Evolutionary conservation across 176 grass and related monocot species (phyloP), one percentile per base, ranked within the genome.

Genomic region (Eragrostis nindensis): DNA sequence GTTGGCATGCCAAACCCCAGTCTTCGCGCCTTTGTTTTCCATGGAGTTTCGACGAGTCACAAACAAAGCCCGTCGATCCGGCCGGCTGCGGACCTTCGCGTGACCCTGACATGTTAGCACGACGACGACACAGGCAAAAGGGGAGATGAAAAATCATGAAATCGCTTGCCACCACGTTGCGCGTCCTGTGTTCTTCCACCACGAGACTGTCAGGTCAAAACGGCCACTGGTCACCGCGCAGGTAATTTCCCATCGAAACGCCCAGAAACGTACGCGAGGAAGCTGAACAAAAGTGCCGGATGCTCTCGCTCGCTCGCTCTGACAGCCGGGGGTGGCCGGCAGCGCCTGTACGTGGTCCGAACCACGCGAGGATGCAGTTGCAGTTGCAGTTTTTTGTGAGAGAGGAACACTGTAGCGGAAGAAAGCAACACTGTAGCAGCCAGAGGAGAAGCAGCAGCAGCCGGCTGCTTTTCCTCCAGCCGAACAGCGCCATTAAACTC

Each of bases 311-410:
- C n/a, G n/a, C n/a, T n/a, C n/a, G n/a, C 41, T 72, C 45, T 75
- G 62, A 75, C 78, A 60, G 55, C 45, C 30, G 66, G 25, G 13
- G 44, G 29, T 52, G 72, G 21, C 36, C 75, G 61, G 69, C 84
- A 66, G 41, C 17, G 60, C 57, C 66, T 49, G 60, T 13, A 13
- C 57, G 24, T 61, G 22, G 60, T 29, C 59, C 25, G 46, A 24
- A 55, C 67, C 74, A 67, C 41, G 68, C n/a, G n/a, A n/a, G n/a
- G n/a, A n/a, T n/a, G n/a, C n/a, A n/a, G n/a, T n/a, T n/a, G n/a
- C n/a, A n/a, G n/a, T n/a, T n/a, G n/a, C n/a, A n/a, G n/a, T n/a
- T n/a, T n/a, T n/a, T n/a, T n/a, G n/a, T n/a, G n/a, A n/a, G n/a
- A n/a, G n/a, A n/a, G n/a, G n/a, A n/a, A n/a, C n/a, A n/a, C n/a